Base-by-base conservation (phyloP, 2,329 filamentous ascomycete genomes). In the Fusarium sp. region DNA sequence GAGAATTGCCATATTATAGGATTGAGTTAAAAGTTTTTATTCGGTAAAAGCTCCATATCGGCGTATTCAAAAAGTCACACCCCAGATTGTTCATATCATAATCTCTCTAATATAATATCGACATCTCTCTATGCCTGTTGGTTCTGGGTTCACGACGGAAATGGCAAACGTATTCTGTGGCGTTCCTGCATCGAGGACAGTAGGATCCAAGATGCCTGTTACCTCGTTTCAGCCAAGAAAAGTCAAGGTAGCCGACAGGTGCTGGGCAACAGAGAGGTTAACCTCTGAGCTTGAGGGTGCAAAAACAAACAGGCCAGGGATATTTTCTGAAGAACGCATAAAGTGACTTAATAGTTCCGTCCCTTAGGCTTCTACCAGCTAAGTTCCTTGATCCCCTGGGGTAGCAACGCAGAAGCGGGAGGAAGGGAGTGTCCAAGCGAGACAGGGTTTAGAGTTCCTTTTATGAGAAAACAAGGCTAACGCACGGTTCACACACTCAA, bases 161-260 rank as follows among this genome's bases (percentile, higher is more conserved):
- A 30, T 9, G 28, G n/a, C 42, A 26, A 45, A 31, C 30, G 28
- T 16, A 20, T 45, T 20, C 16, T 15, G 28, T 45, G n/a, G 42
- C 28, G n/a, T 51, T 11, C 34, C 47, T 50, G 16, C 23, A 23
- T 31, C 30, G 8, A 18, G 23, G 16, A 11, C 49, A 10, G n/a
- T 45, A 45, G 58, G 45, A 38, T n/a, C 15, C 20, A 26, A 45
- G 15, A 34, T 38, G 41, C 23, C 13, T 54, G 47, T 2, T n/a
- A 10, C 15, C 18, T n/a, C 8, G 57, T 62, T 62, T 62, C 56
- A 62, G 57, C 57, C 57, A 62, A 62, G 59, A 23, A 9, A 31
- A 18, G 2, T n/a, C 11, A 31, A 20, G 16, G 42, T 31, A 20
- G n/a, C 16, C 23, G 23, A 23, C 5, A 23, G 23, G 23, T 23